These are phyloP conservation scores for Podospora sp. DNA, from an alignment of 495 filamentous ascomycete species.

Conservation along the genomic window DNA sequence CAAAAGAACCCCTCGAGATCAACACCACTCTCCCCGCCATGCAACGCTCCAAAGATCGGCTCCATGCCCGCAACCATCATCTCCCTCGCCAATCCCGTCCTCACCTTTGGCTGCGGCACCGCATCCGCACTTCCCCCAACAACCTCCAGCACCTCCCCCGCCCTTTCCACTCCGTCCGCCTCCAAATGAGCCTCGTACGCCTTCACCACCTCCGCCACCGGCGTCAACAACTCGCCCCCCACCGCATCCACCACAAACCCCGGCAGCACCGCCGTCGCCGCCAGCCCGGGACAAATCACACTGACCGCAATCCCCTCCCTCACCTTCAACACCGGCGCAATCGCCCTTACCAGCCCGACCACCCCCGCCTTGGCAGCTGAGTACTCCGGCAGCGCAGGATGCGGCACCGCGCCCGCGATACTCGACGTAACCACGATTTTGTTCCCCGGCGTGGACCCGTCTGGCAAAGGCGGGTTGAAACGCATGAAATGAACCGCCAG, in stretches of 20 bases:
- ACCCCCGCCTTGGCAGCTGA: constrained; percentile 46
- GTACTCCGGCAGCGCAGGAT: constrained; percentile 44
- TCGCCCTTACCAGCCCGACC: constrained; percentile 41
- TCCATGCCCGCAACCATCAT: constrained; percentile 19
- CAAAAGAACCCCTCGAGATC: constrained; percentile 2
- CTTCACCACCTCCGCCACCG: constrained; percentile 36
- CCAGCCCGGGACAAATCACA: constrained; percentile 37
- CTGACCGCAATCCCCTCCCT: constrained; percentile 45
- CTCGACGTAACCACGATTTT: constrained; percentile 43
- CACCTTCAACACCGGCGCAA: constrained; percentile 35
- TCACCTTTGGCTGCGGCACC: neutral
- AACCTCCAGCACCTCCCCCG: constrained; percentile 38
- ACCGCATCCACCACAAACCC: constrained; percentile 42
- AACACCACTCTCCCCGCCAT: constrained; percentile 9
- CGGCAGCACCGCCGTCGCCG: constrained; percentile 43
- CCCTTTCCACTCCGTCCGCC: constrained; percentile 25
- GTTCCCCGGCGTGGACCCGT: constrained; percentile 25
- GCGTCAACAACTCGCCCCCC: constrained; percentile 37
- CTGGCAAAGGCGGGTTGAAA: constrained; percentile 32
- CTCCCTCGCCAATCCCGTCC: neutral
- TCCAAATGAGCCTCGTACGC: constrained; percentile 40
- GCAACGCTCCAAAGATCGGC: constrained; percentile 17
- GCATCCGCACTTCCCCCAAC: constrained; percentile 25
- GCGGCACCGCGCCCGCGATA: constrained; percentile 39
- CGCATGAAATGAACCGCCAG: constrained; percentile 49